Conservation (phyloP, 2,329 filamentous ascomycete species). For the Ramichloridium luteum region DNA sequence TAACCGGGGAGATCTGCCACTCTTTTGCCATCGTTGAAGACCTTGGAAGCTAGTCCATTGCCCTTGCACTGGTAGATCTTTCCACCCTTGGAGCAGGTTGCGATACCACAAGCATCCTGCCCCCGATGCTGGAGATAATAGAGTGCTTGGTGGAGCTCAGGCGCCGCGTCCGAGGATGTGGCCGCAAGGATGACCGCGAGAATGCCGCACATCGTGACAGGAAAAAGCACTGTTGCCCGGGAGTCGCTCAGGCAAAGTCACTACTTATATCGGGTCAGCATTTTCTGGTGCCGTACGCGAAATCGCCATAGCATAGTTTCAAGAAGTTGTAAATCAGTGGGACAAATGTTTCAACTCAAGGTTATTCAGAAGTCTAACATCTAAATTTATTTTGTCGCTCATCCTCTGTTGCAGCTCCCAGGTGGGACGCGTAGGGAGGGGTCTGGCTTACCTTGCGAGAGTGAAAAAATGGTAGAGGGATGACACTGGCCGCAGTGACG, state of each 20-base stretch:
- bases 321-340: slow-evolving; percentile 5
- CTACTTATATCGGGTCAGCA: slow-evolving; percentile 4
- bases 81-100: slow-evolving; percentile 61
- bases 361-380: slow-evolving; percentile 15
- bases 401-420: no score
- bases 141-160: slow-evolving; percentile 27
- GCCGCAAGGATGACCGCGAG: slow-evolving; percentile 37
- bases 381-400: slow-evolving; percentile 7
- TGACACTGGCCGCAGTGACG: no score
- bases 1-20: slow-evolving; percentile 66
- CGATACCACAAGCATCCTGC: slow-evolving; percentile 81
- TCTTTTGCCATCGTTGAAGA: slow-evolving; percentile 69
- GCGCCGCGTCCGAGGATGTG: slow-evolving; percentile 26
- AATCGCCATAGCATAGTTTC: slow-evolving; percentile 1
- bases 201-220: slow-evolving; percentile 38
- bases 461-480: no score
- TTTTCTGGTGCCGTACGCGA: slow-evolving; percentile 1
- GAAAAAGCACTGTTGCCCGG: not conserved
- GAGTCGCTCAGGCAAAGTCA: not conserved
- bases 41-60: slow-evolving; percentile 73
- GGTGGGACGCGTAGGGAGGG: no score
- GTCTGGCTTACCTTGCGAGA: no score
- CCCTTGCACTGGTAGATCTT: slow-evolving; percentile 83
- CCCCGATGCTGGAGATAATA: slow-evolving; percentile 47
- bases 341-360: slow-evolving; percentile 10